phyloP scores from a whole-genome alignment of 257 asterid species.

The Ophiorrhiza pumila region DNA sequence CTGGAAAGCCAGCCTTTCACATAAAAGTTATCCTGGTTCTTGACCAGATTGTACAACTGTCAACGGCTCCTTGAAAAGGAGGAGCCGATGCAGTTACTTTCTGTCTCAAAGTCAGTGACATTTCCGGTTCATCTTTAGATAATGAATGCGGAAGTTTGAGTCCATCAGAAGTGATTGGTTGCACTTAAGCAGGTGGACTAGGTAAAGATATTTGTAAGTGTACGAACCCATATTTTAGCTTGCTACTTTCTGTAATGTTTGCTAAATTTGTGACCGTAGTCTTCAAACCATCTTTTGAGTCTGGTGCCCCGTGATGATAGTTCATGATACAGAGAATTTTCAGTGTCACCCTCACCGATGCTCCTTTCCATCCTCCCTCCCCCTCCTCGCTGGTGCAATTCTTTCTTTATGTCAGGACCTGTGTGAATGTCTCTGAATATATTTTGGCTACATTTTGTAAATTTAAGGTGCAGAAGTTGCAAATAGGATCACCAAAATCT shows the following conservation, averaged over 20 bases:
- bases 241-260: not conserved
- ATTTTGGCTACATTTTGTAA: too few relatives aligned
- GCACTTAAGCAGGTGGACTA: too few relatives aligned
- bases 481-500: not conserved
- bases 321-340: too few relatives aligned
- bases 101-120: not conserved
- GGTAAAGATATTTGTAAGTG: not conserved
- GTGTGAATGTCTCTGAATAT: not conserved
- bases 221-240: not conserved
- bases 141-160: not conserved
- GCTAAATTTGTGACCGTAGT: not conserved
- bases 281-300: not conserved
- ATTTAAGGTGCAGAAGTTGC: not conserved
- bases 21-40: not conserved
- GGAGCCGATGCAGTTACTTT: not conserved
- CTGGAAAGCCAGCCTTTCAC: slow-evolving; percentile 7
- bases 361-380: too few relatives aligned
- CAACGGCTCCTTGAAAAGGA: not conserved
- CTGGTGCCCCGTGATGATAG: not conserved
- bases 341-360: not conserved
- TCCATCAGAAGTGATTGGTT: not conserved
- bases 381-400: too few relatives aligned
- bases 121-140: too few relatives aligned
- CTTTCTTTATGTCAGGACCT: not conserved
- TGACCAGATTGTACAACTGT: not conserved